phyloP scores from a whole-genome alignment of 78 protist genomes.

The Cavenderia fasciculata region DNA sequence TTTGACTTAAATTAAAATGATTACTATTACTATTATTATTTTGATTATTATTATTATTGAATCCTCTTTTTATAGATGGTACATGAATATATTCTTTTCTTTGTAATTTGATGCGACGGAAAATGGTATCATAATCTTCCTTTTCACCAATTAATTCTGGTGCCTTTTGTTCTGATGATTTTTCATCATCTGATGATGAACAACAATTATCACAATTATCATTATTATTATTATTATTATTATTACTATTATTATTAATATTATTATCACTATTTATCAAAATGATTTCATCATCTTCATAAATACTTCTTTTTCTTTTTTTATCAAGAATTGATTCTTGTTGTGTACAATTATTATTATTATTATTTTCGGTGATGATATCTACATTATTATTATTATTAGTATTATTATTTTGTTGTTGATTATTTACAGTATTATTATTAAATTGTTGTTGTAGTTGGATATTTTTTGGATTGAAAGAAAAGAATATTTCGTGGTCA shows the following conservation, averaged over 20 bases:
- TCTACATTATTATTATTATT: neutral
- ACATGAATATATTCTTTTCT: too few species aligned
- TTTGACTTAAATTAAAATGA: too few species aligned
- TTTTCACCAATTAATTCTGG: too few species aligned
- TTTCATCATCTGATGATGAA: too few species aligned
- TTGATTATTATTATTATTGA: too few species aligned
- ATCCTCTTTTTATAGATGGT: too few species aligned
- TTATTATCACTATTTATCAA: neutral
- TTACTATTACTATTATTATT: too few species aligned
- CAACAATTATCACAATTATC: too few species aligned
- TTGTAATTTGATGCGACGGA: too few species aligned
- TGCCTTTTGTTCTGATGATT: too few species aligned
- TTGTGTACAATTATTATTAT: neutral
- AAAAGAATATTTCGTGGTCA: neutral
- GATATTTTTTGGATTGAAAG: neutral
- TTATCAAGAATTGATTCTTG: neutral
- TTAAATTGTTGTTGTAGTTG: neutral
- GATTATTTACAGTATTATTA: neutral
- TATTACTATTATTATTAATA: conserved; percentile 1
- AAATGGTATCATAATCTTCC: too few species aligned
- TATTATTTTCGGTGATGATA: neutral
- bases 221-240: conserved; percentile 16
- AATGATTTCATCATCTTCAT: neutral
- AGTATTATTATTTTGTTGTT: neutral
- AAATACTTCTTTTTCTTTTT: conserved; percentile 23